phyloP scores from a whole-genome alignment of 2,329 filamentous ascomycete genomes.

The Kalmusia sp. region DNA sequence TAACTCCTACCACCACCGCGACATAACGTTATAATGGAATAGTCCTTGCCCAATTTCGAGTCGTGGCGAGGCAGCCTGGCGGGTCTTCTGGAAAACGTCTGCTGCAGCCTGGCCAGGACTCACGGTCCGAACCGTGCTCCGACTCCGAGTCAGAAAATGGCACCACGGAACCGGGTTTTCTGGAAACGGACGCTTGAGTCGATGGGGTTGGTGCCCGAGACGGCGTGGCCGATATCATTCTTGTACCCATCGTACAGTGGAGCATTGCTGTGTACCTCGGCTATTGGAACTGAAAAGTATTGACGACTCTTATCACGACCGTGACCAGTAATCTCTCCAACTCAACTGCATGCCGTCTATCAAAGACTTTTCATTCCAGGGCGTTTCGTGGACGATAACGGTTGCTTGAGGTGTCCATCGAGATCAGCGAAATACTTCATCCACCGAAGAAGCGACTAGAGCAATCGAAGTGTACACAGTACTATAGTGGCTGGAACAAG shows the following conservation, averaged over 20 bases:
- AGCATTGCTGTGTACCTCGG: not conserved
- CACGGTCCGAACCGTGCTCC: slow-evolving; percentile 1
- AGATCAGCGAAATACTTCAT: no score
- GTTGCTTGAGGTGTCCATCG: no score
- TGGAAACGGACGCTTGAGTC: not conserved
- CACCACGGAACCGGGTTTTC: not conserved
- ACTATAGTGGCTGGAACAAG: no score
- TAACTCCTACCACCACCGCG: not conserved
- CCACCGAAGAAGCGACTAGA: no score
- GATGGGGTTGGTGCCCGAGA: not conserved
- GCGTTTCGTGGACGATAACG: no score
- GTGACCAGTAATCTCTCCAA: no score
- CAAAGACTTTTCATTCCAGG: no score
- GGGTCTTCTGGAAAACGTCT: not conserved
- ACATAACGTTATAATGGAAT: not conserved
- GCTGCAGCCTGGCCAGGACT: not conserved
- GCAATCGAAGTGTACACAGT: no score
- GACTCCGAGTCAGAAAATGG: not conserved
- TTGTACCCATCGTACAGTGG: no score
- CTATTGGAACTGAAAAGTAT: not conserved
- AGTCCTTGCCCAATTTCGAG: not conserved
- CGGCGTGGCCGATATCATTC: not conserved
- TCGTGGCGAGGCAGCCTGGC: not conserved
- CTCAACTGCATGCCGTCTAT: no score
- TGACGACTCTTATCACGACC: no score